Evolutionary conservation across 768 basidiomycete genomes (phyloP).

Genomic region (Tricholoma saponaceum): DNA sequence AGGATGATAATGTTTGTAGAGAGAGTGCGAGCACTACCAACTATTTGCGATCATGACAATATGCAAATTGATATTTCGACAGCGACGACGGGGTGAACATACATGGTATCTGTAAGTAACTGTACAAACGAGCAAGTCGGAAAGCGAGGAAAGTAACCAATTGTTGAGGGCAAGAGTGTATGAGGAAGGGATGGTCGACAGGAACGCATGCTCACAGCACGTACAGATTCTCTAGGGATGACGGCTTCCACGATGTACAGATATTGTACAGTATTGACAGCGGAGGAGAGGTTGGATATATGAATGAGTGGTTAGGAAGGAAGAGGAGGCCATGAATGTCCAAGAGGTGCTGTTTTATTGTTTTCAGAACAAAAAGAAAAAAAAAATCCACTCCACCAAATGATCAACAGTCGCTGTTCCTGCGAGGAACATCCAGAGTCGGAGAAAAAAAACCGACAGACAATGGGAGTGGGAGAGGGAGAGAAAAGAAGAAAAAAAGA

Average conservation of each 20-base stretch:
- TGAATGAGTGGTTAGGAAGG: background rate
- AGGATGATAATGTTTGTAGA: background rate
- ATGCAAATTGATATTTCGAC: background rate
- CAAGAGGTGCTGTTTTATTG: slow-evolving; percentile 3
- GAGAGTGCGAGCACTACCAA: background rate
- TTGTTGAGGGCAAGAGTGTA: background rate
- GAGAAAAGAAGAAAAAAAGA: too few species aligned
- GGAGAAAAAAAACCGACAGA: background rate
- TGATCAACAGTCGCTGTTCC: background rate
- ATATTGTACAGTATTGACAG: background rate
- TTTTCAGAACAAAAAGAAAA: background rate
- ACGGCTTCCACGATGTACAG: background rate
- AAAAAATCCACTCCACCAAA: background rate
- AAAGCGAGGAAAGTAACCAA: background rate
- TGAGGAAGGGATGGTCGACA: background rate
- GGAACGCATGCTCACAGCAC: background rate
- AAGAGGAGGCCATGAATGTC: background rate
- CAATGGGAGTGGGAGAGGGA: background rate
- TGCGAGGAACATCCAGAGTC: background rate
- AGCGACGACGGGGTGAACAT: background rate
- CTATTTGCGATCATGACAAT: background rate
- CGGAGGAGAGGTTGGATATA: background rate
- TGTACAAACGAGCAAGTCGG: background rate
- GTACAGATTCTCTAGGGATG: background rate
- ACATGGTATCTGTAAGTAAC: slow-evolving; percentile 1